Percentiles rank a stretch among this genome's conserved stretches.
Conservation (phyloP, 805 yeast species). For the Starmerella sp. region DNA sequence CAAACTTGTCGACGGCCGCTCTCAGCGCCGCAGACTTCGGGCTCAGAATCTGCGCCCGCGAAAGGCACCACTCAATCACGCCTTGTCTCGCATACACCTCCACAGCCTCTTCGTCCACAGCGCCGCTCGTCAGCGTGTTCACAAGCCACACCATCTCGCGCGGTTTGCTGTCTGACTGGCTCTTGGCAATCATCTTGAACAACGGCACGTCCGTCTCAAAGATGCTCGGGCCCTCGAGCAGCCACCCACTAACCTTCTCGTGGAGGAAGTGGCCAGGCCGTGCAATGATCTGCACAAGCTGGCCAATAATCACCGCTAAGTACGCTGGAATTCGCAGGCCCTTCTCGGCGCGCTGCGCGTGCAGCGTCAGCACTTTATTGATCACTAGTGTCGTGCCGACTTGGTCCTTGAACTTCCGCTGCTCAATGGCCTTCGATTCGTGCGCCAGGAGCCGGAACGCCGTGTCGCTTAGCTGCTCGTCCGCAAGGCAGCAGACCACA, state of each 20-base stretch:
- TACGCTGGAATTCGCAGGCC: conserved; percentile 24
- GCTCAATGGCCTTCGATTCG: conserved; percentile 9
- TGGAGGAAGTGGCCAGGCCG: conserved; percentile 67
- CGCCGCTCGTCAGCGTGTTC: conserved; percentile 38
- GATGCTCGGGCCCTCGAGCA: conserved; percentile 44
- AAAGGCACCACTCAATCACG: conserved; percentile 57
- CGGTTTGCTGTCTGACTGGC: conserved; percentile 32
- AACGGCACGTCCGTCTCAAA: conserved; percentile 38
- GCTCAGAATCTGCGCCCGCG: conserved; percentile 23
- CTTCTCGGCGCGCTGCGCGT: neutral
- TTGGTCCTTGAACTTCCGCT: conserved; percentile 18
- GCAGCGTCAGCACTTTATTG: conserved; percentile 15
- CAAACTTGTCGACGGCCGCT: conserved; percentile 9
- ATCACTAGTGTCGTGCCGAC: conserved; percentile 18
- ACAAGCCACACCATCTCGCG: conserved; percentile 60
- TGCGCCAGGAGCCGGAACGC: conserved; percentile 7
- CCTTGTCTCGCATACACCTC: conserved; percentile 41
- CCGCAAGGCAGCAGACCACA: conserved; percentile 8
- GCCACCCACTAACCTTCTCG: conserved; percentile 58
- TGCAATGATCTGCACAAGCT: conserved; percentile 44
- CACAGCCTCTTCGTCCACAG: conserved; percentile 42
- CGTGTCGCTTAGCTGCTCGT: neutral
- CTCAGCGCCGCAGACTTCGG: conserved; percentile 10
- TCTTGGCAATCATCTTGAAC: conserved; percentile 18
- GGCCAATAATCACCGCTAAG: conserved; percentile 45